phyloP scores from a whole-genome alignment of 2,329 filamentous ascomycete species.

The Verruconis gallopava region DNA sequence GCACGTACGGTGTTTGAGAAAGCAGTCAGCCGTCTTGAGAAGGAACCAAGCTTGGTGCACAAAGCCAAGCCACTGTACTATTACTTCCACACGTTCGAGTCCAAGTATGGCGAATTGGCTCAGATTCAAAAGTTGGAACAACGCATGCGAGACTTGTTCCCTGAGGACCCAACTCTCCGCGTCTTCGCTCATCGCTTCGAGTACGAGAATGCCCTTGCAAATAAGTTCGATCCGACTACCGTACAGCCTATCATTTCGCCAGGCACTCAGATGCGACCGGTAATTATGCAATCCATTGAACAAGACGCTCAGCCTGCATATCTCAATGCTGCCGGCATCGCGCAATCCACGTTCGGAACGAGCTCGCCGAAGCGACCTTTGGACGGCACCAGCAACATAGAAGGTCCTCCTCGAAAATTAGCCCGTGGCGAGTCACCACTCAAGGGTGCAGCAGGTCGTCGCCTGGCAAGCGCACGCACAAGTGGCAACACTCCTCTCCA shows the following conservation, averaged over 20 bases:
- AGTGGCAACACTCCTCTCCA: constrained; percentile 19
- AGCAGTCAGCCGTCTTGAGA: constrained; percentile 67
- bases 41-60: constrained; percentile 58
- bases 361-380: constrained; percentile 36
- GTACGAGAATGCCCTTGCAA: constrained; percentile 23
- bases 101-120: constrained; percentile 80
- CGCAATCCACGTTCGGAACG: constrained; percentile 1
- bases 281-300: constrained; percentile 14
- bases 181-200: constrained; percentile 69
- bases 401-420: constrained; percentile 60
- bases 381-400: constrained; percentile 54
- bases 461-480: constrained; percentile 58
- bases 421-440: constrained; percentile 82
- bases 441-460: constrained; percentile 77
- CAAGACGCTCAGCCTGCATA: neutral
- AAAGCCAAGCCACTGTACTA: constrained; percentile 77
- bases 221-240: constrained; percentile 67
- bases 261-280: constrained; percentile 46
- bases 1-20: constrained; percentile 94
- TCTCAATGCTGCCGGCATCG: constrained; percentile 8
- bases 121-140: constrained; percentile 86
- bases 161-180: constrained; percentile 64
- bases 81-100: constrained; percentile 93
- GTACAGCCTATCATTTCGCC: constrained; percentile 78
- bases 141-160: constrained; percentile 88